Conservation (phyloP, 148 eudicot species). For the Agrostemma githago region DNA sequence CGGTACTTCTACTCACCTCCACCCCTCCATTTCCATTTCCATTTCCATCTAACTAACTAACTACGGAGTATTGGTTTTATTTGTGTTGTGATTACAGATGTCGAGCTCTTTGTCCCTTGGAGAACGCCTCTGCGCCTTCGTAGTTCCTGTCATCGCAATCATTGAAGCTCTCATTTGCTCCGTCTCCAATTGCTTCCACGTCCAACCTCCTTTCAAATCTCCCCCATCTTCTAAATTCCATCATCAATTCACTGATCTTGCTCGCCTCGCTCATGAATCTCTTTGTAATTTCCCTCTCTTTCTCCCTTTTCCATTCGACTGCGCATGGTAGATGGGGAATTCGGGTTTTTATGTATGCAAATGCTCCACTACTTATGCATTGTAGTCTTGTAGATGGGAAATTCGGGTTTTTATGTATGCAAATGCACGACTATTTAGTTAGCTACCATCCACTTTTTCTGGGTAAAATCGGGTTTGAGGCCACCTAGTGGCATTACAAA, state of each 20-base stretch:
- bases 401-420: too few relatives aligned
- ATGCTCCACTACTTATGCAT: too few relatives aligned
- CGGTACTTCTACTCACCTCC: background rate
- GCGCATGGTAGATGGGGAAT: too few relatives aligned
- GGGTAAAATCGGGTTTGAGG: too few relatives aligned
- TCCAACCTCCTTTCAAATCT: background rate
- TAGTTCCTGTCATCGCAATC: constrained; percentile 42
- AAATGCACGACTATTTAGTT: too few relatives aligned
- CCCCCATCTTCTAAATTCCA: background rate
- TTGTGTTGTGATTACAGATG: constrained; percentile 21
- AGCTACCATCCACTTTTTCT: too few relatives aligned
- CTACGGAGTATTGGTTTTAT: background rate
- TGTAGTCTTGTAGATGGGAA: too few relatives aligned
- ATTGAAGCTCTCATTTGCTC: constrained; percentile 38
- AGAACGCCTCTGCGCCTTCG: constrained; percentile 43
- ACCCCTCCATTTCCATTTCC: background rate
- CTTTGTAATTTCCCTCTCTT: constrained; percentile 31
- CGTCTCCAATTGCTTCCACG: constrained; percentile 36
- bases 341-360: too few relatives aligned
- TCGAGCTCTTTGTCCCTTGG: constrained; percentile 39
- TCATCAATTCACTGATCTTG: constrained; percentile 23
- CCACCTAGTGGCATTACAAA: too few relatives aligned
- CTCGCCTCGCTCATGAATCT: constrained; percentile 46
- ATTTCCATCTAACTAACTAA: background rate
- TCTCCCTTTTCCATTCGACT: background rate